Percentiles rank a stretch among this genome's conserved stretches.
phyloP scores from a whole-genome alignment of 306 rosid species.

The Castanea mollissima region DNA sequence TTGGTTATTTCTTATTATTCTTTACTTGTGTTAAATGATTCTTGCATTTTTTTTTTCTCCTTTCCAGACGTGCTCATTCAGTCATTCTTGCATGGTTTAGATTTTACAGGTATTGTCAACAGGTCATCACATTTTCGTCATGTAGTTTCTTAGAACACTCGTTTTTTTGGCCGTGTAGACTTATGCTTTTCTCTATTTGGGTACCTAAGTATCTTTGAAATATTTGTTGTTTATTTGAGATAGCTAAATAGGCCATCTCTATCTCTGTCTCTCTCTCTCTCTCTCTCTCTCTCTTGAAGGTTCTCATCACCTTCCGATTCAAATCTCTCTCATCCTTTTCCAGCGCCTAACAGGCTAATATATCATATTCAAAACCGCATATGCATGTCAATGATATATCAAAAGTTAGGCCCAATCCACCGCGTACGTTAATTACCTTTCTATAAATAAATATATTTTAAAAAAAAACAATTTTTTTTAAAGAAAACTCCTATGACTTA shows the following conservation, averaged over 20 bases:
- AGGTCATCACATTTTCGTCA: too few relatives aligned
- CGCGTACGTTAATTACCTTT: background rate
- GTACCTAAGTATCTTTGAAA: background rate
- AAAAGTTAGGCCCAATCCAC: background rate
- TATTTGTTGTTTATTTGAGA: background rate
- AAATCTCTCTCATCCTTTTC: too few relatives aligned
- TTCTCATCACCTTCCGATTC: background rate
- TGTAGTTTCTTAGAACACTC: background rate
- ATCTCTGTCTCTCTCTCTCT: background rate
- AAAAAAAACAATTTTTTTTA: too few relatives aligned
- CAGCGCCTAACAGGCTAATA: background rate
- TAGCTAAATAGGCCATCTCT: background rate
- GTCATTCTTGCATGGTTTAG: background rate
- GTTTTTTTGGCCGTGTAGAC: too few relatives aligned
- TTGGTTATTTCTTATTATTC: too few relatives aligned
- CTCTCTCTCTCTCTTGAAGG: background rate
- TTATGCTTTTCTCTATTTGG: background rate
- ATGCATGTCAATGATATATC: slow-evolving; percentile 2
- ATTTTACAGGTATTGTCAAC: background rate
- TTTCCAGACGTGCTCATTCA: too few relatives aligned
- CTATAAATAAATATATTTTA: too few relatives aligned
- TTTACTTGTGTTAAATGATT: too few relatives aligned
- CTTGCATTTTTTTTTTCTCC: too few relatives aligned
- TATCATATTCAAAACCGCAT: background rate
- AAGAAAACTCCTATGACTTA: too few relatives aligned